phyloP scores from a whole-genome alignment of 805 yeast genomes.

The Cyberlindnera nakhonratchasimensis region DNA sequence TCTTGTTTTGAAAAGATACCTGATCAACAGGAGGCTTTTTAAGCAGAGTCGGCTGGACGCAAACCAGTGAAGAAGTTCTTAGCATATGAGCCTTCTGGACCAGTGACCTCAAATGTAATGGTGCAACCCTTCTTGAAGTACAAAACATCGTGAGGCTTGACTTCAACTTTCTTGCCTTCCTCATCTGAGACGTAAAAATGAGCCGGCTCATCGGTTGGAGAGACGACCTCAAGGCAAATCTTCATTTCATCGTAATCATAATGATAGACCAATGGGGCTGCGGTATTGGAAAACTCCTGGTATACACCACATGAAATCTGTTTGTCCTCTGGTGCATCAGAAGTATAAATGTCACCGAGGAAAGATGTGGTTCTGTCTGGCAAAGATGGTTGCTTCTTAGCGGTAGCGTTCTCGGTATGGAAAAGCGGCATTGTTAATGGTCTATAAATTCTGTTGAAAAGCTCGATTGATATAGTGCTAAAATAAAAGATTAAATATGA shows the following conservation, averaged over 20 bases:
- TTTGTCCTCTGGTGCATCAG: conserved; percentile 56
- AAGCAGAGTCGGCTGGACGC: conserved; percentile 44
- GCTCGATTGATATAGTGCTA: no score
- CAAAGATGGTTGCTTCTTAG: conserved; percentile 56
- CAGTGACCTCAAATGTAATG: conserved; percentile 59
- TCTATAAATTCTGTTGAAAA: neutral
- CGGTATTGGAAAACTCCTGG: conserved; percentile 52
- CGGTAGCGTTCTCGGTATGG: conserved; percentile 50
- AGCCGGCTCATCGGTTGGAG: conserved; percentile 58
- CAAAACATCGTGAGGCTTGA: conserved; percentile 62
- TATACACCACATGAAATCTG: conserved; percentile 67
- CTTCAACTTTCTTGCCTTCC: conserved; percentile 56
- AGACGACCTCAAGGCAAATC: conserved; percentile 42
- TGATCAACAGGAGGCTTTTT: conserved; percentile 13
- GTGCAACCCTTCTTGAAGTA: conserved; percentile 67
- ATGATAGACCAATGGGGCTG: conserved; percentile 64
- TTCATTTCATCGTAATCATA: conserved; percentile 71
- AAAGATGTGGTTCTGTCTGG: conserved; percentile 67
- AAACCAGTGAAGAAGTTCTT: conserved; percentile 61
- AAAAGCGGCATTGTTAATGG: conserved; percentile 31
- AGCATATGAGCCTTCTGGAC: conserved; percentile 45
- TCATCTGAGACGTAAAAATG: conserved; percentile 56
- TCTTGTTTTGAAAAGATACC: no score
- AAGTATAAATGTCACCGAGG: conserved; percentile 62
- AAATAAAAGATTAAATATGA: no score